Base-by-base conservation (phyloP, 2,329 filamentous ascomycete species). In the Ceratocystis ficicola region DNA sequence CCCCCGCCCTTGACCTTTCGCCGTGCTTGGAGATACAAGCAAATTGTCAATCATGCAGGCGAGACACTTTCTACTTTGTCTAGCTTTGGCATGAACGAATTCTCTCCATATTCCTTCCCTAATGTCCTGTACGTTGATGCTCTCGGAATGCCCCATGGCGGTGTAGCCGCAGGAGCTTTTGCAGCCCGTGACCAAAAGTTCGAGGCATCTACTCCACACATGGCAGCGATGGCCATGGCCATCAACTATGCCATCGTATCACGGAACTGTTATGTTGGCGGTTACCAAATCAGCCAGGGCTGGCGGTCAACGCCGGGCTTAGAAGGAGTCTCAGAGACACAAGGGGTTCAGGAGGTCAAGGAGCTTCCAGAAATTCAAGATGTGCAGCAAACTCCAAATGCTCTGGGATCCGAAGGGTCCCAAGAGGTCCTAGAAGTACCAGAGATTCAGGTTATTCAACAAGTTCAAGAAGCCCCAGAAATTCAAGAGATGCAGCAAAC, bases 61-160 rank as follows among this genome's bases (percentile, higher is more conserved):
- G 64, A 65, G 64, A 50, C 44, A 5, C 64, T 65, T 5, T 61
- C 64, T 15, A 46, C 64, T n/a, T 48, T 68, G 30, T 68, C 59
- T 17, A 66, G 67, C 61, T 68, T 66, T 62, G 67, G 20, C 22
- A 64, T 66, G 28, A 62, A 63, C 59, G 52, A 66, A 30, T 68
- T 68, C 32, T 66, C 67, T 7, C 67, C 67, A n/a, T 68, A 68
- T 57, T 64, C 67, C 20, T 68, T 62, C 17, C 67, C 67, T 17
- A 68, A 68, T 36, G 67, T 68, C 17, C 32, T 68, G 55, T 68
- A 68, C 20, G 60, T 64, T n/a, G 67, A 68, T 55, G 62, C 44
- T 7, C 55, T 68, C 44, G 67, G 62, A 8, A 64, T 64, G 57
- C 65, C 67, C 5, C 59, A 68, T 30, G 61, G 63, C 6, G 55